Base-by-base conservation (phyloP, 1,284 basidiomycete species). In the Singerocomus inundabilis region DNA sequence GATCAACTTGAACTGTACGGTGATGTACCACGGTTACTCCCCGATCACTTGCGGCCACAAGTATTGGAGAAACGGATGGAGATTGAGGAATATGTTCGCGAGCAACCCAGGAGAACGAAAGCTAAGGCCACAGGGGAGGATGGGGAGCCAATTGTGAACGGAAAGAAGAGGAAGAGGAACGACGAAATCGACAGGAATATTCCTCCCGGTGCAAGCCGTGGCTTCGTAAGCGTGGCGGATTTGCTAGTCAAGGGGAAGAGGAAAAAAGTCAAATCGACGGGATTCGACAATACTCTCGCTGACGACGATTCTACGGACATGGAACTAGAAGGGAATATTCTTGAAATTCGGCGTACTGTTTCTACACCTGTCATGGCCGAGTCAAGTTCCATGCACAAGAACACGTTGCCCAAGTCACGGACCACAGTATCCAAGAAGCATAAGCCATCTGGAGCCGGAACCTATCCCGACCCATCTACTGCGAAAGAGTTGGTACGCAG, bases 1-100 rank as follows among this genome's bases (percentile, higher is more conserved):
- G 85, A 89, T 48, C 80, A 88, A 51, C 82, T 98, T 34, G 93
- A 98, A 68, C 79, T 99, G 10, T 99, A 94, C 61, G 85, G 81
- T 28, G 97, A 99, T 66, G 93, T 95, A 39, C 82, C 87, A 55
- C 86, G 93, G 0, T 76, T 99, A 11, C 72, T 99, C 1, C 95
- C 97, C 0, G 79, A 81, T 16, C 76, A 88, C 56, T 72, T 88
- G 54, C 82, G 87, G 35, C 95, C 95, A 0, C 74, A 80, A 54
- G 88, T 84, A 56, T 70, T 92, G 26, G 90, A 97, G 72, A 85
- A 89, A 70, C 73, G 75, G 37, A 92, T 98, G 83, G 84, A 85
- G 41, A 89, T 88, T 33, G 78, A 84, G 59, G 79, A 82, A 50
- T 91, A 89, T 57, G 74, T 80, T 28, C 81, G 82, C 29, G 78